Percentiles rank a stretch among this genome's conserved stretches.
These are phyloP conservation scores for Rhizophagus clarus DNA, from an alignment of 192 early-diverging fungal species.

Conservation along the genomic window DNA sequence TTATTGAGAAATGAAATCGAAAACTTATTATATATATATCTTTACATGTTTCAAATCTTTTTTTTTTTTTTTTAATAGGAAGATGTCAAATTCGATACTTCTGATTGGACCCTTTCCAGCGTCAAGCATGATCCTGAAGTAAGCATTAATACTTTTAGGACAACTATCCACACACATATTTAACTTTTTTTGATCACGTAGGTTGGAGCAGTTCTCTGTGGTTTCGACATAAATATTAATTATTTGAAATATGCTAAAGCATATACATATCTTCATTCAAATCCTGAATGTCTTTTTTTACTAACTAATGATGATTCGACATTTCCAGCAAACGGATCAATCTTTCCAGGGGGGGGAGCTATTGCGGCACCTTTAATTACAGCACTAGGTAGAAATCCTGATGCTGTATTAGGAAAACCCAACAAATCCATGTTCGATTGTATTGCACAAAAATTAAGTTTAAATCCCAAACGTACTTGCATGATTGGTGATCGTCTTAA, in stretches of 20 bases:
- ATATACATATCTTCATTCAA: constrained; percentile 73
- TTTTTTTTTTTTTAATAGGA: constrained; percentile 1
- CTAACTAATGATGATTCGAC: constrained; percentile 93
- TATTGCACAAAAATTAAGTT: constrained; percentile 80
- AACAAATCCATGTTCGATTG: constrained; percentile 92
- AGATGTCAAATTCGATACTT: constrained; percentile 53
- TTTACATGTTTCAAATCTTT: background rate
- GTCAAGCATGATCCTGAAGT: constrained; percentile 62
- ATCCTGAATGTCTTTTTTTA: constrained; percentile 76
- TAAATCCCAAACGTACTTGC: constrained; percentile 80
- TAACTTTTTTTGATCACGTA: constrained; percentile 29
- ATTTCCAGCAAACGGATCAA: constrained; percentile 74
- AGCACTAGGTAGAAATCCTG: constrained; percentile 79
- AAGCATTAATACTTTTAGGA: background rate
- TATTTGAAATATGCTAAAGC: constrained; percentile 94
- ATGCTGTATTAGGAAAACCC: constrained; percentile 89
- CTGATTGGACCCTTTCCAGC: constrained; percentile 53
- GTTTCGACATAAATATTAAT: constrained; percentile 91
- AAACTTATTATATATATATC: background rate
- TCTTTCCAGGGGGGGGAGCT: constrained; percentile 88
- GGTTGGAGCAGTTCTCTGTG: constrained; percentile 90
- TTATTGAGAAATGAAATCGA: background rate
- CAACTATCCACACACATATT: background rate
- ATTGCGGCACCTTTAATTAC: constrained; percentile 72
- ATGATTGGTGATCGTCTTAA: constrained; percentile 98